Evolutionary conservation across 2,329 filamentous ascomycete species (phyloP), one percentile per base, ranked within the genome.

Genomic region (Clarireedia monteithiana): DNA sequence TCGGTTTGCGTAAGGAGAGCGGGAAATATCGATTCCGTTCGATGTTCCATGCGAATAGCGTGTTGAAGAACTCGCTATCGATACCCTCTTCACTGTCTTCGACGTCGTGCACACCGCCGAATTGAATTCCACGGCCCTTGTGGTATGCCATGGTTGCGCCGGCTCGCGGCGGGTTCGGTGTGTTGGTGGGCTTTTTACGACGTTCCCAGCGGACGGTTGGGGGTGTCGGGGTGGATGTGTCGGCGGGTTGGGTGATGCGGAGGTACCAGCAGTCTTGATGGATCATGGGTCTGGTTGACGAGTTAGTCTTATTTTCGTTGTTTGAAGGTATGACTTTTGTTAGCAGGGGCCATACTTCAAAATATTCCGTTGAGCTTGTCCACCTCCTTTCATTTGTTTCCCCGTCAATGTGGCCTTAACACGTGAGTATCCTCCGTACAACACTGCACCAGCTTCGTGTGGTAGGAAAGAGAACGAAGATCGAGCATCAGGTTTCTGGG

Each of bases 251-350:
- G 0, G 81, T 84, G 68, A 97, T 86, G 12, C 91, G 84, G 38
- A 99, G 76, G 69, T 91, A 94, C 84, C 92, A 99, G 59, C 90
- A 95, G 70, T 99, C 94, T 68, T 96, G 89, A 69, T 99, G 91
- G 14, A 97, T 82, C 71, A 95, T 82, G 10, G 94, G 91, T 66
- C 42, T 45, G 20, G n/a, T 23, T 2, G 14, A 23, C 20, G n/a
- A 10, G 42, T 45, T 20, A 45, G n/a, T 45, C 20, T 45, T 45
- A 20, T 10, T 20, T 45, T n/a, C 20, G 4, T 24, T 12, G 10
- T 14, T 5, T 2, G 42, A 15, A n/a, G 10, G 10, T 23, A 45
- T 20, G 42, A 10, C 1, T 20, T 45, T 12, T 20, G 20, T 20
- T 20, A 20, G 20, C 20, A 20, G 20, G 42, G 14, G 38, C 10